phyloP scores from a whole-genome alignment of 2,329 filamentous ascomycete species.

The Huntiella moniliformis region DNA sequence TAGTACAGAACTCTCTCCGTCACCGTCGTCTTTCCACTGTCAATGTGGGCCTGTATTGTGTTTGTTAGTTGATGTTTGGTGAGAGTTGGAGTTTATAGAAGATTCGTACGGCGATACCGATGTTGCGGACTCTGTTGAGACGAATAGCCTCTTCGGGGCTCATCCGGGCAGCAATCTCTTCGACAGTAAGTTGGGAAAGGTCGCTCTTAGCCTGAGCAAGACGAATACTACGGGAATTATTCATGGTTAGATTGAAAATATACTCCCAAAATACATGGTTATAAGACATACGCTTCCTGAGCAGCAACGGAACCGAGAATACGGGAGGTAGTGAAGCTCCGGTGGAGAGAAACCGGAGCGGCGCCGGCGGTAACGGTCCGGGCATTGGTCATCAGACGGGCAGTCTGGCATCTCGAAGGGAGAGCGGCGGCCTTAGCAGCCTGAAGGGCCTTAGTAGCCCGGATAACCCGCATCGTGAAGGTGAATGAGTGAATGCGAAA shows the following conservation, averaged over 20 bases:
- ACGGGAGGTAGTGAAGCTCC: conserved; percentile 10
- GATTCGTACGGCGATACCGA: conserved; percentile 72
- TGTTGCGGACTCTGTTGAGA: conserved; percentile 73
- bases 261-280: neutral
- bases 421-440: conserved; percentile 3
- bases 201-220: conserved; percentile 31
- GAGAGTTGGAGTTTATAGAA: neutral
- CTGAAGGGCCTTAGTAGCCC: conserved; percentile 7
- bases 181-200: conserved; percentile 31
- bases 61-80: conserved; percentile 1
- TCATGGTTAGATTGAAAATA: neutral
- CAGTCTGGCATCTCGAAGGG: conserved; percentile 5
- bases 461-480: conserved; percentile 11
- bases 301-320: conserved; percentile 18
- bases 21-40: conserved; percentile 92
- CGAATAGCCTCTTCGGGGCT: conserved; percentile 60
- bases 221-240: conserved; percentile 21
- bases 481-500: conserved; percentile 1
- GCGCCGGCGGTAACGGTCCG: neutral
- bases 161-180: conserved; percentile 58
- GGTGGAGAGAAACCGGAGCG: neutral
- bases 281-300: conserved; percentile 23
- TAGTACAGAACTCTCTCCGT: conserved; percentile 97
- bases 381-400: conserved; percentile 4
- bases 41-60: conserved; percentile 63